Conservation (phyloP, 352 stramenopile species). For the Phytophthora melonis region DNA sequence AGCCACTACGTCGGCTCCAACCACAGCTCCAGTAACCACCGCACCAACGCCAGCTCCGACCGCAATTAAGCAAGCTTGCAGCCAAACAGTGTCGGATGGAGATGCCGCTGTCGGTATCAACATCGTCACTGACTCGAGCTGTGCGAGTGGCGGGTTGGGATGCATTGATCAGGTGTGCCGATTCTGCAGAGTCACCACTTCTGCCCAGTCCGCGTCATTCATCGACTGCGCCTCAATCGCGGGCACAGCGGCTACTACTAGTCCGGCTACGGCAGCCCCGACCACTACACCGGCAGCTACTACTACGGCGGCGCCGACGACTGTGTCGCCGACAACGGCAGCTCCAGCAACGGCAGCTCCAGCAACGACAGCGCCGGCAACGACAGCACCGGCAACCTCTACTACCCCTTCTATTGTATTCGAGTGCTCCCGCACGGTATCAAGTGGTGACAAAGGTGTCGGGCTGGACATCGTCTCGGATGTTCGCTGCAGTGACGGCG, state of each 20-base stretch:
- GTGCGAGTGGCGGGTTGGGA: conserved; percentile 35
- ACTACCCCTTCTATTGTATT: conserved; percentile 31
- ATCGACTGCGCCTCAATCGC: conserved; percentile 35
- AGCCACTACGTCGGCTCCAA: conserved; percentile 3
- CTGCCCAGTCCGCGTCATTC: conserved; percentile 31
- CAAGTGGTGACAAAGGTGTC: conserved; percentile 40
- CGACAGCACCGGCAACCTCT: neutral
- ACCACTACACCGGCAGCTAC: conserved; percentile 1
- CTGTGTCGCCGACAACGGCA: neutral
- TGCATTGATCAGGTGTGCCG: conserved; percentile 50
- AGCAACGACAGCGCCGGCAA: conserved; percentile 2
- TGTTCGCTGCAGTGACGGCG: conserved; percentile 45
- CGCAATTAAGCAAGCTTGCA: conserved; percentile 24
- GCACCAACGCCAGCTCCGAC: conserved; percentile 4
- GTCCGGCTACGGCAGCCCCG: neutral
- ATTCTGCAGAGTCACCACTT: conserved; percentile 43
- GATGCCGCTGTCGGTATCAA: conserved; percentile 44
- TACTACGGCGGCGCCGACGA: conserved; percentile 4
- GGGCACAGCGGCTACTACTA: neutral
- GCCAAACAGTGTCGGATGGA: conserved; percentile 37
- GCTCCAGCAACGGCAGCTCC: conserved; percentile 4
- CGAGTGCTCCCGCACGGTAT: conserved; percentile 30
- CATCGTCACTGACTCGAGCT: conserved; percentile 37
- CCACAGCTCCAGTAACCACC: neutral
- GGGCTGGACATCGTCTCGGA: conserved; percentile 53